Evolutionary conservation across 176 grass and related monocot species (phyloP).

Genomic region (Oryza brachyantha): DNA sequence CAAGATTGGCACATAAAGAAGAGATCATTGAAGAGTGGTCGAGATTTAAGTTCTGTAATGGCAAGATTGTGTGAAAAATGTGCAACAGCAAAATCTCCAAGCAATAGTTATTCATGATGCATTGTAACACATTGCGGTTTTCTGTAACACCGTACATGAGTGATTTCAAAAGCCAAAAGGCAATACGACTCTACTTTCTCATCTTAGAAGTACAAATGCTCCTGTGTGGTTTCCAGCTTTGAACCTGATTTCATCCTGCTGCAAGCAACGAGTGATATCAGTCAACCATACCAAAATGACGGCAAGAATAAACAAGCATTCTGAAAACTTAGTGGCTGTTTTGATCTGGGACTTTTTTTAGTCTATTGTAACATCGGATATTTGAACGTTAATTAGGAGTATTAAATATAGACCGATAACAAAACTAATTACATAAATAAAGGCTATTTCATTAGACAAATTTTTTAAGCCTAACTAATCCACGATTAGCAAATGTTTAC

Average conservation of each 20-base stretch:
- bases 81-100: not conserved
- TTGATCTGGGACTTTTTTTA: too few relatives aligned
- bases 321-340: too few relatives aligned
- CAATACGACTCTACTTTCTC: constrained; percentile 4
- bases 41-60: not conserved
- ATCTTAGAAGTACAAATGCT: constrained; percentile 31
- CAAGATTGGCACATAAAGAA: not conserved
- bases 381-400: too few relatives aligned
- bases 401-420: too few relatives aligned
- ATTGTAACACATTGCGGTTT: not conserved
- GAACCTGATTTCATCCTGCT: not conserved
- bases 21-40: not conserved
- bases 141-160: not conserved
- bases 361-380: too few relatives aligned
- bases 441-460: too few relatives aligned
- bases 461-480: too few relatives aligned
- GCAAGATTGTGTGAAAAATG: not conserved
- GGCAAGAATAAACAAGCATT: not conserved
- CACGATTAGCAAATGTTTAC: too few relatives aligned
- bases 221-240: not conserved
- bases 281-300: not conserved
- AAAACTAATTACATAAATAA: too few relatives aligned
- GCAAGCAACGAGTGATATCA: constrained; percentile 12
- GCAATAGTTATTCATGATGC: not conserved
- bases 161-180: constrained; percentile 1